Base-by-base conservation (phyloP, 495 filamentous ascomycete genomes). In the Aspergillus taichungensis region DNA sequence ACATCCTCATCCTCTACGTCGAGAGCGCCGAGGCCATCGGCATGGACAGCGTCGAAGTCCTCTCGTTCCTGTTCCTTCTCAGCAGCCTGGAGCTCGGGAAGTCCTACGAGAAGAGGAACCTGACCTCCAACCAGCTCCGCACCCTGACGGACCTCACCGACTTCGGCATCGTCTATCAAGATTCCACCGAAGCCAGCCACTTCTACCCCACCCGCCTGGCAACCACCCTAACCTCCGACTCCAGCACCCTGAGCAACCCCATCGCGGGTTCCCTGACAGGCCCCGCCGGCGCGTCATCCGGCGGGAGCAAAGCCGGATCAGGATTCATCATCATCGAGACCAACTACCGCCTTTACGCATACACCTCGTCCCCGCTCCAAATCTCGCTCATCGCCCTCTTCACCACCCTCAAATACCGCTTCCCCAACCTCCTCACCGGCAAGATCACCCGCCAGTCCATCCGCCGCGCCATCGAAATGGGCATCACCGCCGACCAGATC, bases 331-430 rank as follows among this genome's bases (percentile, higher is more conserved):
- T 98, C 53, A 75, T 97, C 53, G 92, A 98, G 73, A 98, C 92
- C n/a, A 98, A 98, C 68, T 96, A 96, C 68, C 86, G 92, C 27
- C 66, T 98, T 52, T 98, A 98, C 67, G 92, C 92, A 29, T 98
- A 97, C 68, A 96, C 94, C 6, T 80, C 80, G 18, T 95, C 88
- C 0, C 86, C 87, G 0, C 76, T 98, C 0, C 89, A 94, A 61
- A 97, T 96, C 51, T 86, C 88, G 42, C 85, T 98, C 39, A 80
- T 98, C n/a, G 79, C 82, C 30, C 82, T 98, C 47, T 98, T 98
- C 68, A 76, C 81, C 28, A 80, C 82, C 12, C 81, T 98, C 37
- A 81, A 79, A 45, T 84, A 84, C 60, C 88, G 91, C 47, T 95
- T 91, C 63, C 85, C 87, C 0, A 92, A 94, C 65, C 80, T 98